Percentiles rank a stretch among this genome's conserved stretches.
These are phyloP conservation scores for Puya raimondii DNA, from an alignment of 176 grass and related monocot species.

Conservation along the genomic window DNA sequence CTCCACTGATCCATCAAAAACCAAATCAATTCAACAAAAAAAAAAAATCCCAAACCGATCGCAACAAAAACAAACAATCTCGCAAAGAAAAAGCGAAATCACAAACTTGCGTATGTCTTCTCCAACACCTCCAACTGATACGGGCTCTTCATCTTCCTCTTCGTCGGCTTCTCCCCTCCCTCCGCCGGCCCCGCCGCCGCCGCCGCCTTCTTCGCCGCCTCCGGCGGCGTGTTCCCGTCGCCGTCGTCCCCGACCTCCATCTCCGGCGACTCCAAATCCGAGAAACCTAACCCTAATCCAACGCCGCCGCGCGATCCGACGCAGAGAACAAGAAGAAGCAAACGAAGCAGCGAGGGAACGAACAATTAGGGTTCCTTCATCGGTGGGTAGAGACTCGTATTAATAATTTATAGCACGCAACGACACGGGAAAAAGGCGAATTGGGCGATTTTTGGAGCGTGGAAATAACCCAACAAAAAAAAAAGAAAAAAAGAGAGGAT, in stretches of 20 bases:
- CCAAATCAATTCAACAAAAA: neutral
- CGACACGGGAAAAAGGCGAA: neutral
- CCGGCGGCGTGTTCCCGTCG: constrained; percentile 12
- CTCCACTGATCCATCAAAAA: constrained; percentile 47
- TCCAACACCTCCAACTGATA: constrained; percentile 91
- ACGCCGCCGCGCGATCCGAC: neutral
- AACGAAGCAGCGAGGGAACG: neutral
- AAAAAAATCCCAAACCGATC: neutral
- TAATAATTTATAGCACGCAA: constrained; percentile 8
- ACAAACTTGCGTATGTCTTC: constrained; percentile 67
- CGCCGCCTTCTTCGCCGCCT: constrained; percentile 17
- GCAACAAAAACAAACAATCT: neutral
- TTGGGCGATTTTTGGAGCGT: neutral
- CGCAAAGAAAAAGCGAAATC: constrained; percentile 2
- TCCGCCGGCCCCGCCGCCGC: constrained; percentile 22
- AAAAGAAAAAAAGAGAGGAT: neutral
- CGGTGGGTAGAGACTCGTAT: neutral
- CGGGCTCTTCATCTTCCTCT: constrained; percentile 94
- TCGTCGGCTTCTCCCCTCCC: constrained; percentile 36
- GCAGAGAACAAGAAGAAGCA: neutral
- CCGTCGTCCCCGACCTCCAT: constrained; percentile 37
- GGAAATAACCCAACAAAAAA: neutral
- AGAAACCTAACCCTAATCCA: constrained; percentile 3
- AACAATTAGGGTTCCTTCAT: neutral
- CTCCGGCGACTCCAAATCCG: neutral